Evolutionary conservation across 768 basidiomycete species (phyloP), one percentile per base, ranked within the genome.

Genomic region (Phylloporus sp.): DNA sequence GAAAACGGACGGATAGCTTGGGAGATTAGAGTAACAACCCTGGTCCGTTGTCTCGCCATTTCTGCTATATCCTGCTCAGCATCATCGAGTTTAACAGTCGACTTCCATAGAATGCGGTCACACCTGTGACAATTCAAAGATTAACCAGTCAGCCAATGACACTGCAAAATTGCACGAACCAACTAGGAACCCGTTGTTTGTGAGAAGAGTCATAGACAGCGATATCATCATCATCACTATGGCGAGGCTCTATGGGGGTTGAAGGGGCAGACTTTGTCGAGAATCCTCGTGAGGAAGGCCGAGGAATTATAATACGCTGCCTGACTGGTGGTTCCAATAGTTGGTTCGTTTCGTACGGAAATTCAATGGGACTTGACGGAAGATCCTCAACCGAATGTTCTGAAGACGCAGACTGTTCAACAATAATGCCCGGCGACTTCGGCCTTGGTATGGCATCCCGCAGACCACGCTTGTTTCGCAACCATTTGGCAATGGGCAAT

Each of bases 131-230:
- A n/a, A 22, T 29, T 32, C 39, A 29, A 31, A 12, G 35, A 43
- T 64, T 24, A 53, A 51, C 27, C 40, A 52, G 24, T 38, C 27
- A 32, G 6, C 24, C 11, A 2, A 35, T 41, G 24, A 27, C 28
- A 46, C 29, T 11, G 40, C n/a, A 39, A 28, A 35, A 44, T n/a
- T 11, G 29, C 6, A 71, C 81, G 43, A 58, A 87, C 90, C 90
- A 91, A 66, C 88, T 89, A 6, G 90, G 90, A 23, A 91, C 90
- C 18, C 90, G 83, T 59, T 82, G 80, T 67, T 92, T 91, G 59
- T 80, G 74, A 10, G 89, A 91, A 24, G 86, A 83, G 67, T 92
- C 90, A 61, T 91, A 91, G 4, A 88, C 82, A 16, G 85, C 86
- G 59, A 76, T 77, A 36, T 80, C 80, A 28, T 76, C 77, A 1